Evolutionary conservation across 768 basidiomycete species (phyloP), one percentile per base, ranked within the genome.

Genomic region (Tricholoma sp.): DNA sequence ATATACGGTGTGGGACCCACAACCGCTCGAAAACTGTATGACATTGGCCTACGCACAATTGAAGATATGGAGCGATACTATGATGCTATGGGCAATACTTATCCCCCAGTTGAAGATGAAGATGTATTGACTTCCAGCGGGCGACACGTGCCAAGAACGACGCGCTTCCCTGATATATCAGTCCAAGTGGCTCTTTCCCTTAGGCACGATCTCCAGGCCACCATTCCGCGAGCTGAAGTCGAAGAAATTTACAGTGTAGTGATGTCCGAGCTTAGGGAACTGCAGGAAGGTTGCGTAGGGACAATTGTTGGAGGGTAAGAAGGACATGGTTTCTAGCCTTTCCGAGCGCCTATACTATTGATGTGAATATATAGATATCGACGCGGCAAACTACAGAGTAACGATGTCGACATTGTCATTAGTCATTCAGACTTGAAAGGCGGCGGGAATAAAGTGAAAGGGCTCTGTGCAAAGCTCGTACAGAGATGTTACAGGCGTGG

Each of bases 401-500:
- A 88, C 63, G 94, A 97, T 65, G 85, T 94, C 31, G 94, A 98
- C 64, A 88, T 98, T 55, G 82, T 97, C 1, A 88, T 96, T 65
- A 89, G 86, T 34, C 90, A 94, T 64, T 75, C 81, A 0, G 78
- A 84, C 59, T 63, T 70, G 52, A 61, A 68, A 42, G 68, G 65
- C 4, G 80, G 78, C 8, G 73, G 65, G 29, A 70, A 67, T 8
- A 76, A 79, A 45, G 77, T 87, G n/a, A 82, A 80, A 56, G 84
- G 80, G 3, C 74, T 94, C 1, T 83, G 86, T 61, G 76, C 80
- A 56, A 78, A 72, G 55, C 70, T 95, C 5, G 76, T 90, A 10
- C 73, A 74, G 41, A 72, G 74, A 53, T 75, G 94, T 20, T 73
- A 85, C 54, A 71, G 79, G 49, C 72, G 72, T 50, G 88, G 89